Evolutionary conservation across 305 asterid species (phyloP).

Genomic region (Plantago lanceolata): DNA sequence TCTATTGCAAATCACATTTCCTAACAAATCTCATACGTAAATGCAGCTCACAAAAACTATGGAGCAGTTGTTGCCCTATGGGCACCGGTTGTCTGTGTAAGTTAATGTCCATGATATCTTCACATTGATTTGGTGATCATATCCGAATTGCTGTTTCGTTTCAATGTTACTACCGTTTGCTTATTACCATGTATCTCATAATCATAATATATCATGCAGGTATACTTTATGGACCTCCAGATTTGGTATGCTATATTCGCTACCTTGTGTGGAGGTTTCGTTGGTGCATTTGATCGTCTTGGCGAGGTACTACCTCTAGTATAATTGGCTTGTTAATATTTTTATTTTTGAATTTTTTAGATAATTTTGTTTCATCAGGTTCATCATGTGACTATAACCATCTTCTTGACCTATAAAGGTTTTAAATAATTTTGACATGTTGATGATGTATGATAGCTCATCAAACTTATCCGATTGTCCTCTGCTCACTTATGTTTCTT

Average conservation of each 20-base stretch:
- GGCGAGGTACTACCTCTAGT: conserved; percentile 61
- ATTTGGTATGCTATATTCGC: conserved; percentile 97
- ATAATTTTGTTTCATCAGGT: not conserved
- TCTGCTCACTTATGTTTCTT: conserved; percentile 25
- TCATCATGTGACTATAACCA: not conserved
- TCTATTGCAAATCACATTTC: not conserved
- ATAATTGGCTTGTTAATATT: too few species aligned
- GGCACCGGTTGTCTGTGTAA: conserved; percentile 84
- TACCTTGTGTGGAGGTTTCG: conserved; percentile 79
- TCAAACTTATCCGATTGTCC: not conserved
- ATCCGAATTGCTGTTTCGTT: conserved; percentile 1
- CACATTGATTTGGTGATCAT: not conserved
- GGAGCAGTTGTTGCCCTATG: conserved; percentile 80
- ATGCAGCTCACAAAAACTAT: conserved; percentile 69
- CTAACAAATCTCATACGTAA: not conserved
- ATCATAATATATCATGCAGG: conserved; percentile 48
- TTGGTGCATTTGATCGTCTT: conserved; percentile 91
- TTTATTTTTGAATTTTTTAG: not conserved
- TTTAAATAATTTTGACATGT: too few species aligned
- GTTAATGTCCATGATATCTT: conserved; percentile 19
- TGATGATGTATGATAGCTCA: not conserved
- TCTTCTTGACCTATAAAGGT: not conserved
- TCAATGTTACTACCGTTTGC: not conserved
- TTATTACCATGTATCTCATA: conserved; percentile 43
- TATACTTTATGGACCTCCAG: conserved; percentile 89